Base-by-base conservation (phyloP, 139 green algal species). In the Chlorella ohadii region DNA sequence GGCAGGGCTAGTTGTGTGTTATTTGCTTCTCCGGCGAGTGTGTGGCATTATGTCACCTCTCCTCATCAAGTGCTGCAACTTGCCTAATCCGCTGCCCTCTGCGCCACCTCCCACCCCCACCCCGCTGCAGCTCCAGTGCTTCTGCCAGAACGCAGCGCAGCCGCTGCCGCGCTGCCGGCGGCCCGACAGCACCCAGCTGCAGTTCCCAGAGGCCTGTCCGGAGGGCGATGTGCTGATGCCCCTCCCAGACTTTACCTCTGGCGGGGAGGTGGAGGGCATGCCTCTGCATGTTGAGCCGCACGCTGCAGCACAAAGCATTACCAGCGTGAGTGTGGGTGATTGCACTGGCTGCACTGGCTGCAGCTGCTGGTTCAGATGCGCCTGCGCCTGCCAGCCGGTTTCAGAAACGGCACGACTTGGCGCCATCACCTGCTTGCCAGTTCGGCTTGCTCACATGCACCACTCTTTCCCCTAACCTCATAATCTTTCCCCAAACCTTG, bases 91-190 rank as follows among this genome's bases (percentile, higher is more conserved):
- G 27, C 55, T 23, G 9, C 1, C 47, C 17, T 55, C 41, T 44
- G 1, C 15, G 19, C 28, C 15, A 11, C 55, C 25, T 33, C 17
- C 36, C 4, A 9, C 55, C 51, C 4, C 25, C n/a, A n/a, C n/a
- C n/a, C n/a, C n/a, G n/a, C 47, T 38, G 74, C 74, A 81, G 74
- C 41, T 81, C 74, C 57, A 63, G 25, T 82, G 76, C 59, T 82
- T 82, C 76, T 82, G 76, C 76, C 76, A 82, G 59, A 82, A 82
- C 39, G 38, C 33, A 27, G 76, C 51, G 12, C 9, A 39, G 57
- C 27, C 76, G 57, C 76, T 82, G 76, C 36, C 76, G 57, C 76
- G 76, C 59, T 82, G 76, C 76, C 76, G 76, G 11, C 59, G 76
- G 23, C 57, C 59, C 0, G 76, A 72, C 76, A 47, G 51, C 59